Evolutionary conservation across 768 basidiomycete genomes (phyloP), one percentile per base, ranked within the genome.

Genomic region (Kockovaella imperatae): DNA sequence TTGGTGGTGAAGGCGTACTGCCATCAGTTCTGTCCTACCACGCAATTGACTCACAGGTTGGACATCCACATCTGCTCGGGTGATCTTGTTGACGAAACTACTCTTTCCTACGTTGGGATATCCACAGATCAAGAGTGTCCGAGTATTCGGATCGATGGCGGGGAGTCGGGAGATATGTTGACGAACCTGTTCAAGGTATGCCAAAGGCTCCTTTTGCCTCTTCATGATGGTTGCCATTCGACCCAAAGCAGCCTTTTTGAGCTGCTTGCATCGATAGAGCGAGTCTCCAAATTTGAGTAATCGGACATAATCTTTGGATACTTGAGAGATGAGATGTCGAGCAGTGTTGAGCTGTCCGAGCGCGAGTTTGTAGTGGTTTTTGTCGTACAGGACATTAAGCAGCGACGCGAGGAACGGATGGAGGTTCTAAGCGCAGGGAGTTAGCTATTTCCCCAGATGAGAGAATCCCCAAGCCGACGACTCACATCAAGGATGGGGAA

Each of bases 81-180:
- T 97, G 67, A 99, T 88, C 74, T 97, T 97, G 82, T 99, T 99
- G 63, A 99, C 90, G 73, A 99, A 99, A 20, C 89, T 93, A 13
- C 90, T 95, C 75, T 99, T 99, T 48, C 95, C 95, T 68, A 99
- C 95, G 70, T 99, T 99, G 15, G 95, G 95, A 74, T 97, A 99
- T 47, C 95, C 95, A 66, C 95, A 97, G 62, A 99, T 86, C 56
- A 99, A 80, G 52, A 99, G 83, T 0, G 95, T 99, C 43, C 95
- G 83, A 18, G 95, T 96, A 73, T 88, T 96, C 23, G 95, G 95
- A 69, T 99, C 93, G 73, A 99, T 97, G 18, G 87, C 82, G 24
- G 95, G 95, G 39, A 99, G 82, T 81, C 95, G 90, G 32, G 88
- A 90, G 60, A 99, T 91, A 71, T 99, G 95, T 75, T 99, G 95